Percentiles rank a stretch among this genome's conserved stretches.
phyloP scores from a whole-genome alignment of 148 eudicot species.

The Amaranthus cruentus region DNA sequence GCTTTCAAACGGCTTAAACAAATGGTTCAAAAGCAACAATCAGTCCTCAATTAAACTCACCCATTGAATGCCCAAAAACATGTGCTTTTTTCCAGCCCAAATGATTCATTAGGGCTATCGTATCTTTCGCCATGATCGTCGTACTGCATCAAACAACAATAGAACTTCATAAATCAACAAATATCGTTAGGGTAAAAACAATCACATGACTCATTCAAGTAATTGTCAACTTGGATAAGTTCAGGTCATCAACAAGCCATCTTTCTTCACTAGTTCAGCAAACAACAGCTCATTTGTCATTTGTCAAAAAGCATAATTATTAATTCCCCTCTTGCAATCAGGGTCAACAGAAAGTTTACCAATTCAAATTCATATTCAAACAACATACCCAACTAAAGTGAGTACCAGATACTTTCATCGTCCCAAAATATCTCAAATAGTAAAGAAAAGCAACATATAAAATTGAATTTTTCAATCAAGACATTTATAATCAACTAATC shows the following conservation, averaged over 20 bases:
- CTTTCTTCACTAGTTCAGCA: slow-evolving; percentile 14
- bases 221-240: slow-evolving; percentile 14
- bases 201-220: slow-evolving; percentile 15
- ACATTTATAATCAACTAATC: neutral
- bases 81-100: slow-evolving; percentile 90
- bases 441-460: neutral
- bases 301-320: neutral
- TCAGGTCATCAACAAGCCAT: slow-evolving; percentile 8
- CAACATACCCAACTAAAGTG: neutral
- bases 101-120: slow-evolving; percentile 87
- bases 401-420: neutral
- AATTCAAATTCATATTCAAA: slow-evolving; percentile 9
- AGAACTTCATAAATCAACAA: neutral
- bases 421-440: neutral
- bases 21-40: neutral
- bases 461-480: neutral
- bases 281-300: neutral
- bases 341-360: slow-evolving; percentile 1
- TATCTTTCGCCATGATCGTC: slow-evolving; percentile 87
- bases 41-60: slow-evolving; percentile 36
- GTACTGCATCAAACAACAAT: slow-evolving; percentile 48
- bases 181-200: neutral
- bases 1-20: neutral
- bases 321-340: slow-evolving; percentile 7
- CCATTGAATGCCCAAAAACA: slow-evolving; percentile 97